Conservation (phyloP, 495 filamentous ascomycete genomes). For the Penicillium dipodomyicola region DNA sequence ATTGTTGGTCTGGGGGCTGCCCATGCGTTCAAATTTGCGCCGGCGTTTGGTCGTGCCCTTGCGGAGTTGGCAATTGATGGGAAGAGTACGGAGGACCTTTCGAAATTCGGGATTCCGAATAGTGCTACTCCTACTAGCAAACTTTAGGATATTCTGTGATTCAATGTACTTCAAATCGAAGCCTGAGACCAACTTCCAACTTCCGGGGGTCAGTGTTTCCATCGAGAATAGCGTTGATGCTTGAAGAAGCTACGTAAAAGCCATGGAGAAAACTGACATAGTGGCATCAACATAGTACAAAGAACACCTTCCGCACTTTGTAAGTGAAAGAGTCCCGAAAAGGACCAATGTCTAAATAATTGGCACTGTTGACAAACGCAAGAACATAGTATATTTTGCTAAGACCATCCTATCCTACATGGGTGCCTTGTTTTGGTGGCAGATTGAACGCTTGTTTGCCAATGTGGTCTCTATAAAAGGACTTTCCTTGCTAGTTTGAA, state of each 20-base stretch:
- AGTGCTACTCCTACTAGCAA: slow-evolving; percentile 10
- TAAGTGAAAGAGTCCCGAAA: not conserved
- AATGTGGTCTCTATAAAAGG: too few species aligned
- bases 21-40: slow-evolving; percentile 35
- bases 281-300: not conserved
- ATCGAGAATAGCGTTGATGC: not conserved
- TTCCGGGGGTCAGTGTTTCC: not conserved
- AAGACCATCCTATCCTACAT: too few species aligned
- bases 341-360: not conserved
- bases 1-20: slow-evolving; percentile 31
- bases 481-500: too few species aligned
- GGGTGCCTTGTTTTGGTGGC: too few species aligned
- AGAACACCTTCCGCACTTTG: not conserved
- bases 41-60: slow-evolving; percentile 30
- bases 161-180: not conserved
- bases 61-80: slow-evolving; percentile 34
- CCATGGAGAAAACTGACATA: not conserved
- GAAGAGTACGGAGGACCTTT: slow-evolving; percentile 29
- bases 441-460: too few species aligned
- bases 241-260: not conserved
- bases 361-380: not conserved
- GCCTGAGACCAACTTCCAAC: not conserved
- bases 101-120: slow-evolving; percentile 23
- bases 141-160: slow-evolving; percentile 4
- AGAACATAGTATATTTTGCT: not conserved